Conservation (phyloP, 352 stramenopile genomes). For the Pythium utonaiense region DNA sequence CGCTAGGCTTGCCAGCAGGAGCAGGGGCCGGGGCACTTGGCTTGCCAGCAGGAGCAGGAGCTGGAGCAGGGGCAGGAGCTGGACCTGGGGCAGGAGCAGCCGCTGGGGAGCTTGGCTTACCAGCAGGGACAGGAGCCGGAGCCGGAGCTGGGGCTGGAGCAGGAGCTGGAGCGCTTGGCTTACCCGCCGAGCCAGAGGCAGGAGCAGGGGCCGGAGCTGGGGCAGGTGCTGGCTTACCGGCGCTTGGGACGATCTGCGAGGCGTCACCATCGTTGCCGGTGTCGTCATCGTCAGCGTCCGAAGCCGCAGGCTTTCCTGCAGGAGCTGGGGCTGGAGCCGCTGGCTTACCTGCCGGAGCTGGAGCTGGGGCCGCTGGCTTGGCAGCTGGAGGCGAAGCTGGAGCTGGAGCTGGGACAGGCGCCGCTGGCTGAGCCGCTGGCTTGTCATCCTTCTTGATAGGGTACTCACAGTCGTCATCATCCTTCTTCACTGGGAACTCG, state of each 20-base stretch:
- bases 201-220: background rate
- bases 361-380: background rate
- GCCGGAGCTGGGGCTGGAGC: too few species aligned
- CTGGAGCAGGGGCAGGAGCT: constrained; percentile 8
- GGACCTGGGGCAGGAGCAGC: background rate
- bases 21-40: background rate
- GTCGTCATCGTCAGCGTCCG: background rate
- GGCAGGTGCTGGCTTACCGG: background rate
- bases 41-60: constrained; percentile 2
- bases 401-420: background rate
- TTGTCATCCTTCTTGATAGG: constrained; percentile 12
- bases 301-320: background rate
- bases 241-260: background rate
- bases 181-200: background rate
- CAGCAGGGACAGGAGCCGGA: too few species aligned
- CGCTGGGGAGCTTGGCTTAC: too few species aligned
- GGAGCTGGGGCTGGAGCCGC: background rate
- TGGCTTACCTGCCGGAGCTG: background rate
- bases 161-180: too few species aligned
- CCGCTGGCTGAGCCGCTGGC: background rate
- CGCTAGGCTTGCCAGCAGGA: background rate
- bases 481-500: constrained; percentile 17
- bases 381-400: background rate
- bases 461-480: constrained; percentile 21
- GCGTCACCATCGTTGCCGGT: background rate